These are phyloP conservation scores for Cystofilobasidium bisporidii DNA, from an alignment of 768 basidiomycete genomes.

Conservation along the genomic window DNA sequence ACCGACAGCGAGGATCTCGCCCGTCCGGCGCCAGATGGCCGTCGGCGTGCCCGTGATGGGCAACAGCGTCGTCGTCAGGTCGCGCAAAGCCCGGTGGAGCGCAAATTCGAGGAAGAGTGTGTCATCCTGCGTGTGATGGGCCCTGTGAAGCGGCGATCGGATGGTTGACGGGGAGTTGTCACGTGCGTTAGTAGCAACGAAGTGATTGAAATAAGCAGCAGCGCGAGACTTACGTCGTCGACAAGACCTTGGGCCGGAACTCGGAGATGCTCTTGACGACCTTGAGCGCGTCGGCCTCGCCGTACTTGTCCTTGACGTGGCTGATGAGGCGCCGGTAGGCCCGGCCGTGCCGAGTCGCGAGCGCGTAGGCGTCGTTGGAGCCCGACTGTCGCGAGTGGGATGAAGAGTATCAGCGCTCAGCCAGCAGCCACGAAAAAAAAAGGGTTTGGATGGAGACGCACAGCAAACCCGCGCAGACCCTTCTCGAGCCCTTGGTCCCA, in stretches of 20 bases:
- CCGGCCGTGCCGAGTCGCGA: constrained; percentile 2
- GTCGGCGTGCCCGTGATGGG: constrained; percentile 25
- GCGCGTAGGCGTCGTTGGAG: constrained; percentile 1
- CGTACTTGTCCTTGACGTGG: constrained; percentile 3
- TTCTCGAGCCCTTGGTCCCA: constrained; percentile 1
- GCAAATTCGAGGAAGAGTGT: constrained; percentile 11
- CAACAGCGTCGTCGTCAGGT: constrained; percentile 14
- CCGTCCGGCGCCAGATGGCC: constrained; percentile 84
- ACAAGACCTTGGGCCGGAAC: constrained; percentile 24
- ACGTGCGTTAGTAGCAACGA: too few relatives aligned
- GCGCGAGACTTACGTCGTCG: constrained; percentile 14
- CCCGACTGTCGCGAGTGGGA: not conserved
- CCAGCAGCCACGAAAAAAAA: not conserved
- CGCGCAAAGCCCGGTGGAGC: not conserved
- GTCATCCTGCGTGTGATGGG: constrained; percentile 3
- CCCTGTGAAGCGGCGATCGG: not conserved
- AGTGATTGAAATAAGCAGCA: not conserved
- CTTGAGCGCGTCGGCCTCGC: constrained; percentile 14
- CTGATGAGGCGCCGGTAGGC: constrained; percentile 4
- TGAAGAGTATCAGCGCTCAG: not conserved
- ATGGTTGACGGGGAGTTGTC: too few relatives aligned
- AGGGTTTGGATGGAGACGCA: not conserved
- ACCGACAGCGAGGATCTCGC: constrained; percentile 93
- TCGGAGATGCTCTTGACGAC: constrained; percentile 21
- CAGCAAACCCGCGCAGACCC: not conserved